Conservation (phyloP, 106 monocot genomes). For the Triglochin maritima region DNA sequence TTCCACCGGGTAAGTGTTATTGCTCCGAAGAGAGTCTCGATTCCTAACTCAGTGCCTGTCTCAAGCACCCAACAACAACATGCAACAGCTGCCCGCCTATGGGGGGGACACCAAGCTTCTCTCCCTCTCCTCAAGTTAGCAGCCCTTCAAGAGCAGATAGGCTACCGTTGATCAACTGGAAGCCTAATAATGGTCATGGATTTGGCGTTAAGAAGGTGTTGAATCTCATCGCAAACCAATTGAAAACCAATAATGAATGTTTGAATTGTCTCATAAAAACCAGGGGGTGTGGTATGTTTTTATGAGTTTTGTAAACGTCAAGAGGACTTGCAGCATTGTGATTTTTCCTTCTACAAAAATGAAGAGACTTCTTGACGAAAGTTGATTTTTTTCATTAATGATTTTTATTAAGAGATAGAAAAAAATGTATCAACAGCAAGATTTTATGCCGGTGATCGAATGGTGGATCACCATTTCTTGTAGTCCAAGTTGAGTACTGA, state of each 20-base stretch:
- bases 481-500: too few relatives aligned
- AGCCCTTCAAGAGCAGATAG: conserved; percentile 34
- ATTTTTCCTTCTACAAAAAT: too few relatives aligned
- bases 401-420: too few relatives aligned
- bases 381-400: too few relatives aligned
- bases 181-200: conserved; percentile 20
- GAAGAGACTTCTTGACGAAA: too few relatives aligned
- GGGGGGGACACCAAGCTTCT: conserved; percentile 51
- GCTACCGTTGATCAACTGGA: conserved; percentile 33
- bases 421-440: too few relatives aligned
- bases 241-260: too few relatives aligned
- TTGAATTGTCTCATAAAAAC: too few relatives aligned
- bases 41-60: conserved; percentile 43
- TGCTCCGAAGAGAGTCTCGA: conserved; percentile 25
- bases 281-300: conserved; percentile 1
- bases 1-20: conserved; percentile 11
- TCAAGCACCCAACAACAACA: conserved; percentile 57
- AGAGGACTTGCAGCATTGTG: not conserved
- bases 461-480: too few relatives aligned
- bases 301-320: conserved; percentile 27
- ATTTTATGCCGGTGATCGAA: too few relatives aligned
- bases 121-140: conserved; percentile 31
- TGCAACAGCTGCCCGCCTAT: conserved; percentile 33
- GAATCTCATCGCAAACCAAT: conserved; percentile 22
- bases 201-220: conserved; percentile 68